These are phyloP conservation scores for Przewalskia tangutica DNA, from an alignment of 257 asterid species.

Conservation along the genomic window DNA sequence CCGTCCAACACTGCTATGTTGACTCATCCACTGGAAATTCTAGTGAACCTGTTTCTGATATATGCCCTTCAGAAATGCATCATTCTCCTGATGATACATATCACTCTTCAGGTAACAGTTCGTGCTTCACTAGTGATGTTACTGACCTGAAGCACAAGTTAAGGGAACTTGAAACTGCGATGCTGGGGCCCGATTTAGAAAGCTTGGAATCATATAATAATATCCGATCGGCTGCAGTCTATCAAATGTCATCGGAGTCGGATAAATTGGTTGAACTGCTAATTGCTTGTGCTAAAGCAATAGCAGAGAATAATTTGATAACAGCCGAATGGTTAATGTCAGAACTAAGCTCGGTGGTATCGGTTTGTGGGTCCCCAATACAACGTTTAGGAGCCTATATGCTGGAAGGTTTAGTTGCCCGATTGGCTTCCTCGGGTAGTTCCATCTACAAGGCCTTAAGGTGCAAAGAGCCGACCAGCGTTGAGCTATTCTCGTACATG, in stretches of 20 bases:
- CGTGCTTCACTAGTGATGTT: slow-evolving; percentile 9
- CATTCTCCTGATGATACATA: slow-evolving; percentile 10
- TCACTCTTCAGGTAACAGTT: background rate
- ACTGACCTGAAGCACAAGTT: slow-evolving; percentile 12
- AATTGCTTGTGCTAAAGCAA: slow-evolving; percentile 21
- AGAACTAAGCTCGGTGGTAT: slow-evolving; percentile 14
- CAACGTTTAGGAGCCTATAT: slow-evolving; percentile 28
- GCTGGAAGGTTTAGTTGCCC: slow-evolving; percentile 26
- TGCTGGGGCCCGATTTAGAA: slow-evolving; percentile 15
- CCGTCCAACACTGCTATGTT: background rate
- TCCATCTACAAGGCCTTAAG: slow-evolving; percentile 20
- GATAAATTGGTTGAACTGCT: slow-evolving; percentile 8
- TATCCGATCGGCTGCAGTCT: background rate
- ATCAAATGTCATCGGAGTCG: slow-evolving; percentile 6
- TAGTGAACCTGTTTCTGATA: slow-evolving; percentile 2
- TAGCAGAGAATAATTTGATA: slow-evolving; percentile 2
- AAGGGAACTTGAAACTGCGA: slow-evolving; percentile 14
- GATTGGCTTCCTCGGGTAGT: slow-evolving; percentile 21
- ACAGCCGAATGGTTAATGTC: slow-evolving; percentile 15
- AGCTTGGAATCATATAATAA: background rate
- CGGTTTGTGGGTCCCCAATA: slow-evolving; percentile 18
- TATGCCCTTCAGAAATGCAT: slow-evolving; percentile 2
- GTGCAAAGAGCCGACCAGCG: slow-evolving; percentile 20
- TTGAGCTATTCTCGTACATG: slow-evolving; percentile 20
- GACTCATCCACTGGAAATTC: slow-evolving; percentile 5